Evolutionary conservation across 306 rosid species (phyloP).

Genomic region (Sophora flavescens): DNA sequence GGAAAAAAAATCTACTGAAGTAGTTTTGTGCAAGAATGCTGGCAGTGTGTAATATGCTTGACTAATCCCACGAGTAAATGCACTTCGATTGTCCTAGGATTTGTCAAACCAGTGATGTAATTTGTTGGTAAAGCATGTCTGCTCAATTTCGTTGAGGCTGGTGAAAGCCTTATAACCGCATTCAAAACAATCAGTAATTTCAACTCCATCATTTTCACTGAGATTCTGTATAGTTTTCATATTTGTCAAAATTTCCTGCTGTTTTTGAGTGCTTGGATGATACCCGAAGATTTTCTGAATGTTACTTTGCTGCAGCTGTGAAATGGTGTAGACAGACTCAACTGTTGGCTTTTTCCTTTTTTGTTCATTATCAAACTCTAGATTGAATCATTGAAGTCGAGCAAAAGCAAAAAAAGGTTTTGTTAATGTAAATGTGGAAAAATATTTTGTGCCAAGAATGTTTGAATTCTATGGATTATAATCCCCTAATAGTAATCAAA

Average conservation of each 20-base stretch:
- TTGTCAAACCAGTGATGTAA: not conserved
- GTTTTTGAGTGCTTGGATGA: not conserved
- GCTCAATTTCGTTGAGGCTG: not conserved
- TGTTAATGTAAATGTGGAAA: not conserved
- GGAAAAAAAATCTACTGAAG: not conserved
- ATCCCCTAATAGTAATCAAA: not conserved
- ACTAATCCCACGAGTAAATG: not conserved
- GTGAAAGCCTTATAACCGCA: not conserved
- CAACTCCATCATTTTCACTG: not conserved
- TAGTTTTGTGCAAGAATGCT: not conserved
- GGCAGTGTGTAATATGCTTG: not conserved
- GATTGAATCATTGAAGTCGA: not conserved
- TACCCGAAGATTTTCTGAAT: not conserved
- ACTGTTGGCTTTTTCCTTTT: not conserved
- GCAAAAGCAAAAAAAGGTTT: not conserved
- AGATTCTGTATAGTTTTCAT: not conserved
- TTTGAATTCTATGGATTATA: not conserved
- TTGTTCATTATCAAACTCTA: not conserved
- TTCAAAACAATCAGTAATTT: not conserved
- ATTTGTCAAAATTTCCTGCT: not conserved
- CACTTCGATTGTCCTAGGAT: not conserved
- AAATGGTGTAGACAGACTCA: not conserved
- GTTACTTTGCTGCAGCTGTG: not conserved
- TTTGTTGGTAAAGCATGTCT: not conserved
- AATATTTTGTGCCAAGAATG: not conserved